Percentiles rank a stretch among this genome's conserved stretches.
These are phyloP conservation scores for Taiozyma sp. DNA, from an alignment of 1,139 yeast species.

Conservation along the genomic window DNA sequence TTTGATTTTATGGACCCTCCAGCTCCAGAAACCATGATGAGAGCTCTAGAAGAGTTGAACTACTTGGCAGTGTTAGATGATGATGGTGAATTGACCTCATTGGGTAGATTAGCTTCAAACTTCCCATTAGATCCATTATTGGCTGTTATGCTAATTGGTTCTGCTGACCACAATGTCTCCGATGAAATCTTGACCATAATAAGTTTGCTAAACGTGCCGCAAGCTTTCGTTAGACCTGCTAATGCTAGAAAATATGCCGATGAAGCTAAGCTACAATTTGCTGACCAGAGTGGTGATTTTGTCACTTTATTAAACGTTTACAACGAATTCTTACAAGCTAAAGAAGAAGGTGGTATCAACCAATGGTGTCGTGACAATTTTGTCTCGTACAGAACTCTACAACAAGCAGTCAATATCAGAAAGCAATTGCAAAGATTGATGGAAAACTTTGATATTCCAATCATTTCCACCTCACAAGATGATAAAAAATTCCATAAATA, in stretches of 20 bases:
- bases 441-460: constrained; percentile 72
- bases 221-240: constrained; percentile 90
- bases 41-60: constrained; percentile 93
- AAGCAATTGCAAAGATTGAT: constrained; percentile 76
- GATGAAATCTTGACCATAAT: constrained; percentile 86
- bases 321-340: constrained; percentile 64
- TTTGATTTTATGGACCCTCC: constrained; percentile 99
- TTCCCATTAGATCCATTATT: constrained; percentile 96
- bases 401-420: constrained; percentile 81
- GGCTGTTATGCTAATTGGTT: constrained; percentile 87
- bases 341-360: constrained; percentile 62
- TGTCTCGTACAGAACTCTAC: constrained; percentile 74
- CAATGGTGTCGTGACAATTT: constrained; percentile 94
- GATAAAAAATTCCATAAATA: constrained; percentile 64
- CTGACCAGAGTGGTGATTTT: constrained; percentile 95
- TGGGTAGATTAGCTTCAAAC: constrained; percentile 86
- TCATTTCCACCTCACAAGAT: constrained; percentile 66
- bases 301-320: constrained; percentile 84
- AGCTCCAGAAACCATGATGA: constrained; percentile 99
- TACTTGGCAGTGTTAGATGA: constrained; percentile 87
- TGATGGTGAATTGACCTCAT: constrained; percentile 82
- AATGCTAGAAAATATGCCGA: constrained; percentile 88
- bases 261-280: constrained; percentile 81
- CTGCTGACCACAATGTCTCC: constrained; percentile 81
- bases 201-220: constrained; percentile 88